These are phyloP conservation scores for Erigeron canadensis DNA, from an alignment of 129 eudicot species.

Conservation along the genomic window DNA sequence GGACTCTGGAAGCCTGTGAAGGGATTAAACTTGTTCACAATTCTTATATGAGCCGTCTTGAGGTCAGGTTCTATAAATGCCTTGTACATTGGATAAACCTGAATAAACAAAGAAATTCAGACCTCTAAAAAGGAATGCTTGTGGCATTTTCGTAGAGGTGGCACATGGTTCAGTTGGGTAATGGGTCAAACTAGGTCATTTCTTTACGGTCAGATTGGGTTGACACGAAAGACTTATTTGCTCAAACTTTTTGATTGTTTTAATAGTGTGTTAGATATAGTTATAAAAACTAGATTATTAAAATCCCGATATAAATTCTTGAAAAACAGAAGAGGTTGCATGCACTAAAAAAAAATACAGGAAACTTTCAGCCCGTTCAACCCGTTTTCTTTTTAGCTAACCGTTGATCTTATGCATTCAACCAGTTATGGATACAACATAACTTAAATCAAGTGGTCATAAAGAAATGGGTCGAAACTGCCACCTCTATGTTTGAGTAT, in stretches of 20 bases:
- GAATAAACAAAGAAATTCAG: slow-evolving; percentile 13
- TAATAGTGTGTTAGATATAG: neutral
- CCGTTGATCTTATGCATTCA: neutral
- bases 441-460: neutral
- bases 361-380: neutral
- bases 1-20: slow-evolving; percentile 91
- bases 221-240: neutral
- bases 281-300: neutral
- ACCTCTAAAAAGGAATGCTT: neutral
- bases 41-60: slow-evolving; percentile 39
- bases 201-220: neutral
- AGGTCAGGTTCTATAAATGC: slow-evolving; percentile 43
- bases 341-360: neutral
- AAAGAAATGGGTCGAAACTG: neutral
- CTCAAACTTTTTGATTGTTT: neutral
- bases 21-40: slow-evolving; percentile 84
- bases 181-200: neutral
- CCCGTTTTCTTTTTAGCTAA: neutral
- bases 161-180: neutral
- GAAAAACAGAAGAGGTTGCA: neutral
- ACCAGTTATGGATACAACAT: neutral
- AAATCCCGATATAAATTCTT: neutral
- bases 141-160: neutral
- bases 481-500: slow-evolving; percentile 1
- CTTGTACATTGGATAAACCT: slow-evolving; percentile 44